These are phyloP conservation scores for Talaromyces stipitatus DNA, from an alignment of 495 filamentous ascomycete species.

Conservation along the genomic window DNA sequence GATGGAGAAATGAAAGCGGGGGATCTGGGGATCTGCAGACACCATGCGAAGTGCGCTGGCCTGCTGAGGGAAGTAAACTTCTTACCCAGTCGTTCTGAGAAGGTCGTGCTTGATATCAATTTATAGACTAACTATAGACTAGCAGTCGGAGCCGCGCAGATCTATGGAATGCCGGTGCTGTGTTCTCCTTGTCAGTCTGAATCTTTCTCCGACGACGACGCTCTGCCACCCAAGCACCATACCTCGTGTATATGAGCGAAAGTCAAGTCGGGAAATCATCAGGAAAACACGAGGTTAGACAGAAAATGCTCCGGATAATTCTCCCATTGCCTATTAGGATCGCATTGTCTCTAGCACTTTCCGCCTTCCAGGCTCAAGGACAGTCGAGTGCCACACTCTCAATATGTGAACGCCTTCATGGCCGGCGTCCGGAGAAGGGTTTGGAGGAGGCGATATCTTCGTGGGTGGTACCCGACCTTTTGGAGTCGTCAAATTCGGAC, in stretches of 20 bases:
- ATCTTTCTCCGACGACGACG: neutral
- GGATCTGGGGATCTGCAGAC: too few relatives aligned
- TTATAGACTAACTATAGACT: neutral
- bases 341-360: neutral
- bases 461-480: constrained; percentile 57
- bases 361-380: neutral
- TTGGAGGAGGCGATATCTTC: constrained; percentile 58
- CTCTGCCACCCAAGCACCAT: neutral
- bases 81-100: neutral
- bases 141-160: neutral
- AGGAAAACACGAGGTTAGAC: neutral
- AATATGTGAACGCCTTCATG: constrained; percentile 39
- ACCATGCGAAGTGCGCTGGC: neutral
- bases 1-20: too few relatives aligned
- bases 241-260: neutral
- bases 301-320: neutral
- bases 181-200: neutral
- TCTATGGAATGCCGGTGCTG: neutral
- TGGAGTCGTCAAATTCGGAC: constrained; percentile 59
- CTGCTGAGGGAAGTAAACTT: neutral
- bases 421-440: constrained; percentile 22
- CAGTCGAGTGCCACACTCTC: constrained; percentile 19
- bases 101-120: neutral
- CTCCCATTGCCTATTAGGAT: neutral
- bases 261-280: neutral